These are phyloP conservation scores for Fraxinus nigra DNA, from an alignment of 305 asterid species.

Conservation along the genomic window DNA sequence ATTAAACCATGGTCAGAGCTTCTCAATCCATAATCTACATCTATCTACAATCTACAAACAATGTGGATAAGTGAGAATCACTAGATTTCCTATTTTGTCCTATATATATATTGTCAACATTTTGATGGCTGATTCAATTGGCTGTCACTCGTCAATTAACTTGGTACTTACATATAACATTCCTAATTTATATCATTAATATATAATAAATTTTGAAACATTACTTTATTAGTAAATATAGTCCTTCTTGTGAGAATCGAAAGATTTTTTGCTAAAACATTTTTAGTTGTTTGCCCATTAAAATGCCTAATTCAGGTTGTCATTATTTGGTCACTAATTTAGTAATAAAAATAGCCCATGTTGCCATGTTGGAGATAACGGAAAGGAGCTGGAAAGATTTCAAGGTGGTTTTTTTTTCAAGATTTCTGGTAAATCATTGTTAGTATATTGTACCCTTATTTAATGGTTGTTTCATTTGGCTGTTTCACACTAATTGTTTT, in stretches of 20 bases:
- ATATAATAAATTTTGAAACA: background rate
- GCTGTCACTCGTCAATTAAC: background rate
- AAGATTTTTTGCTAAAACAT: background rate
- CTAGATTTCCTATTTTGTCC: background rate
- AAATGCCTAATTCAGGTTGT: background rate
- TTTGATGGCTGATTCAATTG: background rate
- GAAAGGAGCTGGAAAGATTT: background rate
- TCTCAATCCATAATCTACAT: background rate
- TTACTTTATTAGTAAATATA: background rate
- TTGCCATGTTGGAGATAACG: background rate
- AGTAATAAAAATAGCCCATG: background rate
- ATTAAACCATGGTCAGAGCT: conserved; percentile 10
- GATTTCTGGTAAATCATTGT: background rate
- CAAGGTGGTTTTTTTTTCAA: background rate
- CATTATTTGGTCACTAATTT: background rate
- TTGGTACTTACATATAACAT: background rate
- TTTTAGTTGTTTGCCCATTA: background rate
- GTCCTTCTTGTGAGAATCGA: background rate
- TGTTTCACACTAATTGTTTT: background rate
- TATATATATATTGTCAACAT: background rate
- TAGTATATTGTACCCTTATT: background rate
- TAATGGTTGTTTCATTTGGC: background rate
- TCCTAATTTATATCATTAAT: background rate
- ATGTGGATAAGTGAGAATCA: background rate
- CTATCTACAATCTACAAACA: background rate